Base-by-base conservation (phyloP, 2,329 filamentous ascomycete species). In the Conoideocrella luteorostrata region DNA sequence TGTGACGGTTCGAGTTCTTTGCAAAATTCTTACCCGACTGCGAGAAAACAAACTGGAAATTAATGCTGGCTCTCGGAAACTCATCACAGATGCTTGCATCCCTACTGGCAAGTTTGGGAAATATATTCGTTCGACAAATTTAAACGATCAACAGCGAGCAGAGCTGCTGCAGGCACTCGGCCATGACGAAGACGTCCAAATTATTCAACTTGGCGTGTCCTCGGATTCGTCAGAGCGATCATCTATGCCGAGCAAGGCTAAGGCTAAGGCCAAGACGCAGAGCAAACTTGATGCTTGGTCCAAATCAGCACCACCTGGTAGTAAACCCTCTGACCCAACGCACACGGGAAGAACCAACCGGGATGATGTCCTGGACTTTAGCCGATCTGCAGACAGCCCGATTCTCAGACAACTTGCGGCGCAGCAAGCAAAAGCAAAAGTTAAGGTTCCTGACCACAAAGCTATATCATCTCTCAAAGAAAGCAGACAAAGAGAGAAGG, bases 1-100 rank as follows among this genome's bases (percentile, higher is more conserved):
- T 47, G 88, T 88, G 30, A 83, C 91, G 12, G 88, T 95, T 39
- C 82, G 81, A 22, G 77, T 97, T 22, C 78, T 96, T 24, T 80
- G 82, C 54, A 95, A 95, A 61, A 82, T 98, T 46, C 75, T 98
- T 28, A 78, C 78, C 12, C 83, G 88, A 18, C 71, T 98, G n/a
- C 80, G 82, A 32, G 84, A 90, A 52, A 84, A 87, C 39, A 75
- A 78, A 42, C 80, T 95, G 52, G 80, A 82, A 42, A 77, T 95
- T 23, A 77, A 81, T 29, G 61, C 75, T 12, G 71, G 71, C 4
- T 74, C 82, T 3, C 68, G 78, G 22, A 67, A 70, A 24, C 80
- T 77, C 51, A 81, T 91, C 51, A 74, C 77, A 43, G 80, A 82
- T 55, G 81, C 82, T 29, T 80, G 86, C 47, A 70, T 86, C 11